Evolutionary conservation across 345 rosid species (phyloP).

Genomic region (Hibiscus tridactylites): DNA sequence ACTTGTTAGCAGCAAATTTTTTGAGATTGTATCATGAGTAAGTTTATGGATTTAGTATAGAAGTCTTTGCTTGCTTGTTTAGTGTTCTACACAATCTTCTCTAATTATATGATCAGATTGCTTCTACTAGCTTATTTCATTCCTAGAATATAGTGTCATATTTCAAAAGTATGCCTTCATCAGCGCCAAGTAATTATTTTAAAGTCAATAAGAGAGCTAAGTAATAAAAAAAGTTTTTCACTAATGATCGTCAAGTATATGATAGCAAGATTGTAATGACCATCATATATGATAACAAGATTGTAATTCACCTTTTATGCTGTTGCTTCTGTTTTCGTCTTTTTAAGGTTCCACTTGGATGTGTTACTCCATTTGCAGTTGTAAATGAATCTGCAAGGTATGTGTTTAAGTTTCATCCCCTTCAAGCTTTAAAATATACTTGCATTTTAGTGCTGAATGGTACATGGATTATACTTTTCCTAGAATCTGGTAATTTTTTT

Average conservation of each 20-base stretch:
- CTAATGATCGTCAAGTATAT: background rate
- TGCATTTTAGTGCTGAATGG: background rate
- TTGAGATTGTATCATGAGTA: background rate
- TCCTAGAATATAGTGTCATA: background rate
- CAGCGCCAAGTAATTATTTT: background rate
- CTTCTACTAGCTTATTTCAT: background rate
- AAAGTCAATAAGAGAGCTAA: background rate
- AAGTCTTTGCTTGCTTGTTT: constrained; percentile 1
- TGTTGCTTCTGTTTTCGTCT: constrained; percentile 2
- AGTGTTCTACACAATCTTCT: background rate
- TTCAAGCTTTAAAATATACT: background rate
- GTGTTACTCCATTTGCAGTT: constrained; percentile 83
- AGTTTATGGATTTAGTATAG: background rate
- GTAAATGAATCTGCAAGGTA: constrained; percentile 83
- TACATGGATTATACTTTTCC: background rate
- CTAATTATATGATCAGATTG: background rate
- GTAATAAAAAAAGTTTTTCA: background rate
- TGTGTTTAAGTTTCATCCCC: constrained; percentile 1
- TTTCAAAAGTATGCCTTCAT: background rate
- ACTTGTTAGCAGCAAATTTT: background rate
- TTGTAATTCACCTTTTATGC: constrained; percentile 2
- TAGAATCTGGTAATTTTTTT: background rate
- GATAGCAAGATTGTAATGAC: background rate
- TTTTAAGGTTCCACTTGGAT: constrained; percentile 70
- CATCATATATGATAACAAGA: background rate